Percentiles rank a stretch among this genome's conserved stretches.
Evolutionary conservation across 2,329 filamentous ascomycete species (phyloP).

Genomic region (Nigrospora oryzae): DNA sequence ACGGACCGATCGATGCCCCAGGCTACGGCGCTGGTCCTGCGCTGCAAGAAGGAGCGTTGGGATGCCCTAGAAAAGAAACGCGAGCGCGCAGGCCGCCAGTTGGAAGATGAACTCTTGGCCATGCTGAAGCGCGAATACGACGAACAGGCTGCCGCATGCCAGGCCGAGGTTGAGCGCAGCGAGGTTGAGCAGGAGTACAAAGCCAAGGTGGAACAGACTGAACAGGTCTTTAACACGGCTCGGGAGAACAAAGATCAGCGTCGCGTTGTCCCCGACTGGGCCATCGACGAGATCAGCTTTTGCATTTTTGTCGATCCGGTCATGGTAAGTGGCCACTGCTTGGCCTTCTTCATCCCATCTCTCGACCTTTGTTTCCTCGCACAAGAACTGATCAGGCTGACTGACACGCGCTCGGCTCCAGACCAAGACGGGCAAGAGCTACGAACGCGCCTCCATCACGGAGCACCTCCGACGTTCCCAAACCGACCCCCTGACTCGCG

Average conservation of each 20-base stretch:
- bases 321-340: constrained; percentile 29
- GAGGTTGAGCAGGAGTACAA: constrained; percentile 40
- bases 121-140: constrained; percentile 40
- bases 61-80: constrained; percentile 61
- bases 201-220: constrained; percentile 34
- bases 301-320: constrained; percentile 66
- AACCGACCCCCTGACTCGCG: constrained; percentile 77
- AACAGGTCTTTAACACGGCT: constrained; percentile 43
- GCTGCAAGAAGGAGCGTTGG: constrained; percentile 82
- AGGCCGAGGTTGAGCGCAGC: constrained; percentile 27
- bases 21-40: constrained; percentile 66
- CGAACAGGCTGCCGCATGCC: constrained; percentile 19
- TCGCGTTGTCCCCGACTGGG: constrained; percentile 64
- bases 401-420: constrained; percentile 11
- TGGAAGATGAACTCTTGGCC: constrained; percentile 52
- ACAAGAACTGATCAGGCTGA: neutral
- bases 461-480: constrained; percentile 72
- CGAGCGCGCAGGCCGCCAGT: constrained; percentile 41
- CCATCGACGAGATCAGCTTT: constrained; percentile 70
- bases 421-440: constrained; percentile 84
- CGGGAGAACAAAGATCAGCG: constrained; percentile 32
- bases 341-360: neutral
- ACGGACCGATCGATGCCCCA: constrained; percentile 60
- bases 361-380: neutral
- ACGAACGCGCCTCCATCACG: constrained; percentile 77